A percentile compares a stretch with the other conserved stretches of the same genome.
Conservation (phyloP, 371 early-diverging fungal species). For the Apophysomyces ossiformis region DNA sequence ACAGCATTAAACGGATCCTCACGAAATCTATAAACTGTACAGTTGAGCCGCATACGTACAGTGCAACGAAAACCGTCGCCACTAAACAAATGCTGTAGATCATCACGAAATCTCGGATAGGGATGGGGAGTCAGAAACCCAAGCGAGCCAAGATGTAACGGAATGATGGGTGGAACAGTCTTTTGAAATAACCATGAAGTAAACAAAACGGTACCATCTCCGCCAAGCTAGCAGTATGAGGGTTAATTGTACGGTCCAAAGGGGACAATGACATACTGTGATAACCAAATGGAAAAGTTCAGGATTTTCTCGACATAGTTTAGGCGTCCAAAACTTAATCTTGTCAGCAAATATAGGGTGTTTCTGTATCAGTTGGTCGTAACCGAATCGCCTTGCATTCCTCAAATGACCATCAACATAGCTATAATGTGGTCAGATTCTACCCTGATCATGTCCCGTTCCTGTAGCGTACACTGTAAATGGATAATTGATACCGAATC, state of each 20-base stretch:
- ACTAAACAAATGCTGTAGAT: slow-evolving; percentile 59
- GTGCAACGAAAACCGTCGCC: slow-evolving; percentile 69
- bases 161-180: slow-evolving; percentile 86
- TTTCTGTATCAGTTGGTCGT: slow-evolving; percentile 46
- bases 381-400: slow-evolving; percentile 56
- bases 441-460: not conserved
- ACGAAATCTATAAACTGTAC: slow-evolving; percentile 71
- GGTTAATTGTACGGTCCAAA: no score
- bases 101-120: slow-evolving; percentile 40
- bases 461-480: slow-evolving; percentile 61
- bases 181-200: slow-evolving; percentile 90
- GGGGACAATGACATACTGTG: slow-evolving; percentile 46
- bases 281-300: slow-evolving; percentile 76
- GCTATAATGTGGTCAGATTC: slow-evolving; percentile 20
- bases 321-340: slow-evolving; percentile 79
- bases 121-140: slow-evolving; percentile 91
- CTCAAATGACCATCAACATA: slow-evolving; percentile 71
- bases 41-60: slow-evolving; percentile 85
- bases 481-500: slow-evolving; percentile 53
- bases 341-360: slow-evolving; percentile 47
- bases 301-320: slow-evolving; percentile 67
- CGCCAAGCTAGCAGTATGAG: slow-evolving; percentile 64
- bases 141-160: slow-evolving; percentile 88
- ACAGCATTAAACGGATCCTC: slow-evolving; percentile 16
- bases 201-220: slow-evolving; percentile 88